Percentiles rank a stretch among this genome's conserved stretches.
Evolutionary conservation across 148 eudicot species (phyloP).

Genomic region (Suaeda aralocaspica): DNA sequence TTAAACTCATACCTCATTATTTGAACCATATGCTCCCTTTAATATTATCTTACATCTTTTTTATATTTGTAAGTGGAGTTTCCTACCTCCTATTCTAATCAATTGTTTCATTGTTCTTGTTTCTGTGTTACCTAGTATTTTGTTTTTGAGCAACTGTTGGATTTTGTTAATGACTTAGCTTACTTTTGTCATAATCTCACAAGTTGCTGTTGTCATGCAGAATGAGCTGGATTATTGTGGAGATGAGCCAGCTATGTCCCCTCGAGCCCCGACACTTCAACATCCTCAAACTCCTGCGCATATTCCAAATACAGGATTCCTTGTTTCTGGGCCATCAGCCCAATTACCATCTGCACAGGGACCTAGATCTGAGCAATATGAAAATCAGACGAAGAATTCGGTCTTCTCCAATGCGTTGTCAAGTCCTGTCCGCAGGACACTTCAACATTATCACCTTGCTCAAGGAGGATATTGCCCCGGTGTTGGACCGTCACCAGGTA

Average conservation of each 20-base stretch:
- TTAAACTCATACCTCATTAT: too few species aligned
- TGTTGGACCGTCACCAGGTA: constrained; percentile 24
- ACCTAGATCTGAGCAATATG: constrained; percentile 43
- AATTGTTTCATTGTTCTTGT: too few species aligned
- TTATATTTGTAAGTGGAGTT: too few species aligned
- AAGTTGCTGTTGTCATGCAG: constrained; percentile 23
- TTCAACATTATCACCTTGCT: constrained; percentile 67
- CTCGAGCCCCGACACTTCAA: constrained; percentile 33
- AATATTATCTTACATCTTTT: too few species aligned
- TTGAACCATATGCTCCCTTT: too few species aligned
- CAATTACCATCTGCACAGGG: constrained; percentile 28
- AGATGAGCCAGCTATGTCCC: constrained; percentile 41
- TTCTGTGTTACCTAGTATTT: too few species aligned
- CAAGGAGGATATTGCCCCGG: constrained; percentile 44
- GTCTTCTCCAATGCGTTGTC: constrained; percentile 84
- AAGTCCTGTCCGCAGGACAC: constrained; percentile 75
- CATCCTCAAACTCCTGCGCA: constrained; percentile 25
- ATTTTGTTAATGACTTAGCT: too few species aligned
- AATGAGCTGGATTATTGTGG: constrained; percentile 33
- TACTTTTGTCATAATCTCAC: too few species aligned
- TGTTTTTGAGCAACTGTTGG: too few species aligned
- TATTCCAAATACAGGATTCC: constrained; percentile 20
- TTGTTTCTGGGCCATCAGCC: constrained; percentile 26
- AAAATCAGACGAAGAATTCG: constrained; percentile 59
- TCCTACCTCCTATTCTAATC: too few species aligned